phyloP scores from a whole-genome alignment of 495 filamentous ascomycete species.

The Aspergillus sclerotioniger region DNA sequence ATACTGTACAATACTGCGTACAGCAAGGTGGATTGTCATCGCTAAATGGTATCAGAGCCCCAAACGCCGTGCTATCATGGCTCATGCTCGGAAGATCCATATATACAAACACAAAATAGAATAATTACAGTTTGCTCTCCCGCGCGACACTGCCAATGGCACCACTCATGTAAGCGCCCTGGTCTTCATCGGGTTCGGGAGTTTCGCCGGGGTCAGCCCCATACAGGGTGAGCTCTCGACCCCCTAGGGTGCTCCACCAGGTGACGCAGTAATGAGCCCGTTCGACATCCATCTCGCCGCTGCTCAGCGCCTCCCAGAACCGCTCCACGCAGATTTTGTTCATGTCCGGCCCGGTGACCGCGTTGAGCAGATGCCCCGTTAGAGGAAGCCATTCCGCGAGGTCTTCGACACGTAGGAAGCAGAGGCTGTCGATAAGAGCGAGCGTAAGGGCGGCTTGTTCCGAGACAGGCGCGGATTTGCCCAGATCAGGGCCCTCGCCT shows the following conservation, averaged over 20 bases:
- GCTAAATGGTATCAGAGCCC: conserved; percentile 17
- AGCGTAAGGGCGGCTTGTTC: conserved; percentile 79
- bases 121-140: conserved; percentile 37
- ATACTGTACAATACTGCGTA: neutral
- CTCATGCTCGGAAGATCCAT: neutral
- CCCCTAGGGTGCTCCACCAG: conserved; percentile 81
- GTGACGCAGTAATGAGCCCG: conserved; percentile 73
- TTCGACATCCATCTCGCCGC: conserved; percentile 91
- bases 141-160: conserved; percentile 45
- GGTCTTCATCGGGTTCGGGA: conserved; percentile 20
- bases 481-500: conserved; percentile 30
- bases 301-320: conserved; percentile 81
- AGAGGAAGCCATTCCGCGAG: conserved; percentile 78
- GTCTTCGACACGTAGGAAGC: conserved; percentile 64
- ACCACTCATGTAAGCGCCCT: conserved; percentile 59
- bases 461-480: conserved; percentile 51
- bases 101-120: conserved; percentile 12
- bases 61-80: conserved; percentile 9
- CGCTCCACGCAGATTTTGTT: conserved; percentile 64
- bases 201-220: conserved; percentile 37
- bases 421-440: conserved; percentile 78
- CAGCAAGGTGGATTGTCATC: neutral
- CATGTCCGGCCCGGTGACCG: conserved; percentile 59
- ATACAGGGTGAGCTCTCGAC: conserved; percentile 62
- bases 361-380: conserved; percentile 64